Base-by-base conservation (phyloP, 2,329 filamentous ascomycete genomes). In the Arachnomyces sp. region DNA sequence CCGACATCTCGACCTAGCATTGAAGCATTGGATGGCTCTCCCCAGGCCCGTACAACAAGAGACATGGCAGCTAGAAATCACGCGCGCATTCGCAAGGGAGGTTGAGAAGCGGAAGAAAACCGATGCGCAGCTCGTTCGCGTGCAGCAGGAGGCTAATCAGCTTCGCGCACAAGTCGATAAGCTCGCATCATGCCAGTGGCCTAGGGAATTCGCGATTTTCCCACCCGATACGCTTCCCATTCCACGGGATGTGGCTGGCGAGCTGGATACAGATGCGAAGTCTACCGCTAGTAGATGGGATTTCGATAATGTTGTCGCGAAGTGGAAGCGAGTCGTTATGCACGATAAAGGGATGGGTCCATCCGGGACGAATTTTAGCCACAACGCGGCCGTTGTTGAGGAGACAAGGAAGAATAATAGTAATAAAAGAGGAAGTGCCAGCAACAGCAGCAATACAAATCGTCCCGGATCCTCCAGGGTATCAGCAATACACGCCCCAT, bases 1-100 rank as follows among this genome's bases (percentile, higher is more conserved):
- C 31, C 74, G 82, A 43, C 90, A 96, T 57, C 61, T 94, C 4
- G 75, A 83, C n/a, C 77, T 81, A 11, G 80, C 85, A 0, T 94
- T 80, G 57, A 72, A 74, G 5, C 81, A 85, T 31, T 96, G 89
- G 89, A 76, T 76, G 38, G 68, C 69, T 2, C 67, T 92, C 17
- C 63, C 79, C 0, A 48, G 59, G 2, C 72, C 75, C 28, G 70
- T 75, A 15, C 72, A 74, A 38, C 57, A 54, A 39, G 61, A 69
- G 14, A 44, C 57, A 12, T 72, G 69, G 69, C 65, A 66, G 34
- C 55, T 69, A 4, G 69, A 71, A 39, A 61, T 70, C 39, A 62
- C 61, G 7, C 61, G 67, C 36, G 65, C 68, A n/a, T 71, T 66
- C 45, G 65, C 60, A 7, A 57, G 60, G 2, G 68, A 71, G 43